These are phyloP conservation scores for Colletotrichum sojae DNA, from an alignment of 2,329 filamentous ascomycete genomes.

Conservation along the genomic window DNA sequence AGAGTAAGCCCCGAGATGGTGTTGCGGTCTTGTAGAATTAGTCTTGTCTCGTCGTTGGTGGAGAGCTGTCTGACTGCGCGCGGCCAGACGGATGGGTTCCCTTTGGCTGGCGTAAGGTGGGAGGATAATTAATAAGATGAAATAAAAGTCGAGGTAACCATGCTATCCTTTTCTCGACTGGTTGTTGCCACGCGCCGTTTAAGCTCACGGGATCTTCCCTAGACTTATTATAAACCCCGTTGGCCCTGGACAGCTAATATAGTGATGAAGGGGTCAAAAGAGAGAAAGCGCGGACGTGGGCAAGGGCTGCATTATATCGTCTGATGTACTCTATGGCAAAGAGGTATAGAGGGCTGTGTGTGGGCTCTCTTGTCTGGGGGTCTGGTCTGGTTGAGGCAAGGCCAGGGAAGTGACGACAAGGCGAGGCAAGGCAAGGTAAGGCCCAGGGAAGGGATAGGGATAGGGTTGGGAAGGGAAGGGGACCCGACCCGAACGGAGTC, in stretches of 20 bases:
- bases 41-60: constrained; percentile 28
- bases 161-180: constrained; percentile 39
- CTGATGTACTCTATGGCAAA: constrained; percentile 59
- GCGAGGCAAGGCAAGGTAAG: background rate
- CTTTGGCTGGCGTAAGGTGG: constrained; percentile 34
- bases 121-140: constrained; percentile 40
- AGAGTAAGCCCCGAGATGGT: constrained; percentile 17
- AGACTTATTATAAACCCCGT: constrained; percentile 51
- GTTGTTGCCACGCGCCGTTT: constrained; percentile 35
- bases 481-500: constrained; percentile 24
- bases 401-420: constrained; percentile 1
- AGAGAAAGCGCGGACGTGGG: constrained; percentile 50
- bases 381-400: constrained; percentile 26
- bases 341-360: constrained; percentile 44
- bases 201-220: constrained; percentile 48
- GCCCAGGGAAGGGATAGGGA: background rate
- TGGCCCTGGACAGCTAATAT: constrained; percentile 51
- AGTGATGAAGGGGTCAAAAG: constrained; percentile 51
- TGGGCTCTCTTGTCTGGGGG: constrained; percentile 36
- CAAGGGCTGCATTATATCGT: constrained; percentile 62
- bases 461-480: constrained; percentile 16
- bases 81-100: constrained; percentile 31
- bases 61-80: constrained; percentile 34
- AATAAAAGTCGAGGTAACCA: constrained; percentile 39
- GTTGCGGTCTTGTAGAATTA: constrained; percentile 31